Base-by-base conservation (phyloP, 495 filamentous ascomycete genomes). In the Aspergillus avenaceus region DNA sequence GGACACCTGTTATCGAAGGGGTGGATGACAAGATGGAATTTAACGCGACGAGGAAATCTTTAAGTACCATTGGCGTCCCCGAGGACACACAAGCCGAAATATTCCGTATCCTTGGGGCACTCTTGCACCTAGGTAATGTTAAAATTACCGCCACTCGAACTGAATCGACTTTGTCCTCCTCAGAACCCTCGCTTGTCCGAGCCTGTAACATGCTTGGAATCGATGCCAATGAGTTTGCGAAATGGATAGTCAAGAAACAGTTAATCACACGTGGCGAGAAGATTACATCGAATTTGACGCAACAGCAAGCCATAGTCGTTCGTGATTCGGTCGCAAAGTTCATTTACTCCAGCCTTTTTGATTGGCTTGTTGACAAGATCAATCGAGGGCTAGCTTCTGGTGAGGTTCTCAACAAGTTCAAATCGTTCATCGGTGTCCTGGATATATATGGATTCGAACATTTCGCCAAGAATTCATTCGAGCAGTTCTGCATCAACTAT, bases 371-470 rank as follows among this genome's bases (percentile, higher is more conserved):
- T 12, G 91, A 97, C 54, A 89, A 82, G 47, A 97, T 96, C 73
- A 99, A 99, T 71, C 71, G 70, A 44, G 87, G 91, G 57, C 77
- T 99, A 49, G 92, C 93, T 9, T 89, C 91, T 7, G 90, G 96
- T 31, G 87, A 90, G 53, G 89, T 97, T 28, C 68, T 96, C 22
- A 81, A 73, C 58, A 81, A 86, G 28, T 90, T 95, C 42, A 79
- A 73, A 54, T 91, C 88, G n/a, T 99, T 99, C 72, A 99, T 99
- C 58, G 93, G 93, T 59, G 93, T 99, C 29, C 82, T 99, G 46
- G 93, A 99, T 88, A 99, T 99, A 57, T 99, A 99, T 75, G 93
- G 93, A 36, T 99, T 99, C 66, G 93, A 99, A 68, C 93, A 99
- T 71, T 99, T 99, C 60, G 92, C 95, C 43, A 97, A 96, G 74